Conservation (phyloP, 1,139 yeast genomes). For the Yamadazyma oceani region DNA sequence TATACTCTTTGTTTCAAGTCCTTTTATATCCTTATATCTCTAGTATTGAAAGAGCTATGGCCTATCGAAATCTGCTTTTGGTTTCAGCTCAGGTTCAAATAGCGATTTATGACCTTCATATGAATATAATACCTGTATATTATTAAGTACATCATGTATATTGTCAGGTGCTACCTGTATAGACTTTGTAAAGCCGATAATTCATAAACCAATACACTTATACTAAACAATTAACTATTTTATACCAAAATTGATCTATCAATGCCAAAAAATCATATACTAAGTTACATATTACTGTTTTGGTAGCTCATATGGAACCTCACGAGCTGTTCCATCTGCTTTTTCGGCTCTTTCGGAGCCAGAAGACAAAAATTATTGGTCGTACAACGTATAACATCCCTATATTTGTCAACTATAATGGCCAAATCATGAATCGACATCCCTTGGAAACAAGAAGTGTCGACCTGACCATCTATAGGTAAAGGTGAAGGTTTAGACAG, state of each 20-base stretch:
- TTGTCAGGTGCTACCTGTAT: not conserved
- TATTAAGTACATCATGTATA: not conserved
- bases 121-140: not conserved
- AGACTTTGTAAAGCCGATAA: not conserved
- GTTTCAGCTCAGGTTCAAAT: not conserved
- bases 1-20: not conserved
- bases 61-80: not conserved
- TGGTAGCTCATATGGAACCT: not conserved
- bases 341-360: conserved; percentile 1
- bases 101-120: not conserved
- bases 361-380: not conserved
- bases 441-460: conserved; percentile 1
- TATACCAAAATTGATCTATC: not conserved
- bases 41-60: not conserved
- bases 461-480: not conserved
- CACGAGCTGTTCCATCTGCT: conserved; percentile 1
- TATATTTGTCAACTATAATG: not conserved
- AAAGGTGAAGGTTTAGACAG: not conserved
- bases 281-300: not conserved
- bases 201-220: not conserved
- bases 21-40: not conserved
- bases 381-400: not conserved
- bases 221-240: not conserved
- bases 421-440: not conserved
- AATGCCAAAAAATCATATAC: not conserved